Base-by-base conservation (phyloP, 768 basidiomycete species). In the Lentinula aciculospora region DNA sequence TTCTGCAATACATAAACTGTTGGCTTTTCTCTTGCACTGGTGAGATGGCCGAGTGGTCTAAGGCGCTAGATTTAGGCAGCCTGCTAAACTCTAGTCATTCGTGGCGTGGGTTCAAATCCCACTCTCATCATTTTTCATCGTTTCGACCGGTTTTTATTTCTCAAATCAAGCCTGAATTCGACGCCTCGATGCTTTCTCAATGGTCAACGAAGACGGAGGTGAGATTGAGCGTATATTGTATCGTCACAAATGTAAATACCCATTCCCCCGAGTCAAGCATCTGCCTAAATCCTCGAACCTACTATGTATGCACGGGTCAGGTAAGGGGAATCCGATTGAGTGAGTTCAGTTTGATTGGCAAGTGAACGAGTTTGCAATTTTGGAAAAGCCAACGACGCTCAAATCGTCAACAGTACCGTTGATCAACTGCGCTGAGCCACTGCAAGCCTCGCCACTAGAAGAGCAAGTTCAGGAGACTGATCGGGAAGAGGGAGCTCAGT, bases 311-410 rank as follows among this genome's bases (percentile, higher is more conserved):
- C n/a, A 44, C 42, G 19, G 8, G 23, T n/a, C n/a, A 17, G 19
- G n/a, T 5, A 4, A n/a, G 37, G 7, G 17, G 7, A 39, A n/a
- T 5, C 6, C n/a, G 2, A 21, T 27, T 7, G 10, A 13, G 3
- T 45, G 9, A 25, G 10, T 53, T 17, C 23, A 53, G 25, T 21
- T 53, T 5, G 61, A 56, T 27, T 17, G 27, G 31, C 61, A 62
- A 48, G 48, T 62, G 50, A 62, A 62, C 19, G 58, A 57, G 61
- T 62, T 62, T 49, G 61, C 61, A 12, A 40, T 13, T 12, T 62
- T 31, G 50, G 56, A 36, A 29, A 42, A 62, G 45, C 37, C 61
- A 23, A 62, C 61, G 32, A 59, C 58, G 34, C 21, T 57, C 19
- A 62, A 29, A 28, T 50, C 61, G 49, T 62, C 32, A 39, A 62